Evolutionary conservation across 192 early-diverging fungal genomes (phyloP), one percentile per base, ranked within the genome.

Genomic region (Phycomyces blakesleeanus): DNA sequence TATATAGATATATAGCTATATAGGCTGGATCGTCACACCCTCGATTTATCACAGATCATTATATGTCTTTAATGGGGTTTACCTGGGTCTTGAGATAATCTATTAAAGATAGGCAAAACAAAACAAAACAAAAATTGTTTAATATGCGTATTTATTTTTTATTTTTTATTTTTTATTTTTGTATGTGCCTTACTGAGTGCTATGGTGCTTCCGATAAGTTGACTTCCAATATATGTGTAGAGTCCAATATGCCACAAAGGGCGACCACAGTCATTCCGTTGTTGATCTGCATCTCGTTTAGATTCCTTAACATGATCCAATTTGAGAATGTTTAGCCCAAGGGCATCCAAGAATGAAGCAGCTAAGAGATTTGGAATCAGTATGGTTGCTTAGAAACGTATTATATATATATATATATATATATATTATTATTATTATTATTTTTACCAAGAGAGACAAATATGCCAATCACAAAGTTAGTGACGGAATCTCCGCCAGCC

Each of bases 1-100:
- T 34, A 34, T 34, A 7, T 34, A 34, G 2, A 34, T 34, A 34
- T 34, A 34, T 34, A 34, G n/a, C n/a, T n/a, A n/a, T n/a, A 34
- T 34, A 34, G 29, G 29, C 29, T 34, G 29, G 29, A 34, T 34
- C 29, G 2, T 2, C 29, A 34, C 29, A 34, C 29, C 7, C 29
- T 34, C 29, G 29, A 34, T 34, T 5, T 34, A 34, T 34, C 29
- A 34, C 7, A 34, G 7, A 34, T 61, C 42, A 26, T 51, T 51
- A 2, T 51, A 22, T 52, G 5, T n/a, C 47, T 64, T 34, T 9
- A 34, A 29, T 47, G 1, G 11, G 21, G 26, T 51, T 14, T 57
- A 67, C 71, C 71, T 83, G 81, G 6, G 81, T 78, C 53, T 83
- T 83, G n/a, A 83, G 70, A 72, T 75, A 85, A 61, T 85, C 84